Evolutionary conservation across 768 basidiomycete species (phyloP).

Genomic region (Tricholoma sp.): DNA sequence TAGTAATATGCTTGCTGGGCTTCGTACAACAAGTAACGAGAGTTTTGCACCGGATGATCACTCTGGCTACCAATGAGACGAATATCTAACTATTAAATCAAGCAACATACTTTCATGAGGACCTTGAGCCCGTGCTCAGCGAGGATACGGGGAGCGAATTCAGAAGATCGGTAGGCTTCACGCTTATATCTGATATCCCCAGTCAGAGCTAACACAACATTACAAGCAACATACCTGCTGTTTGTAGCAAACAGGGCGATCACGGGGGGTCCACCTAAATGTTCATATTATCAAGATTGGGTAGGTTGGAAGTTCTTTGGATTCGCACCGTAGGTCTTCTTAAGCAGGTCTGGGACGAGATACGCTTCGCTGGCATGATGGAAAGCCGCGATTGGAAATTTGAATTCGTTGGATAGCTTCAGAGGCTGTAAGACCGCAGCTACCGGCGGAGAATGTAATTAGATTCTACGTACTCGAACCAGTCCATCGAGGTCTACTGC

Average conservation of each 20-base stretch:
- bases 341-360: slow-evolving; percentile 73
- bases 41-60: slow-evolving; percentile 61
- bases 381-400: slow-evolving; percentile 71
- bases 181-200: slow-evolving; percentile 54
- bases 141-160: slow-evolving; percentile 75
- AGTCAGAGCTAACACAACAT: background rate
- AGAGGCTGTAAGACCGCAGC: background rate
- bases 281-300: background rate
- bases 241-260: slow-evolving; percentile 70
- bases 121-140: slow-evolving; percentile 63
- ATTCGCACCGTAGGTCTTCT: slow-evolving; percentile 53
- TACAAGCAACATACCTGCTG: slow-evolving; percentile 23
- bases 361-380: slow-evolving; percentile 82
- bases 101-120: slow-evolving; percentile 59
- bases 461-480: slow-evolving; percentile 47
- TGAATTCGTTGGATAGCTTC: slow-evolving; percentile 80
- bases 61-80: slow-evolving; percentile 35
- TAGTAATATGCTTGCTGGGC: slow-evolving; percentile 83
- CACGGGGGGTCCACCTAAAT: slow-evolving; percentile 59
- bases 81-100: background rate
- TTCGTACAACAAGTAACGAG: slow-evolving; percentile 75
- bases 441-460: background rate
- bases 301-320: background rate
- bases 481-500: slow-evolving; percentile 68
- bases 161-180: slow-evolving; percentile 76